These are phyloP conservation scores for Thuidium tamariscinum DNA, from an alignment of 225 moss, liverwort and hornwort genomes.

Conservation along the genomic window DNA sequence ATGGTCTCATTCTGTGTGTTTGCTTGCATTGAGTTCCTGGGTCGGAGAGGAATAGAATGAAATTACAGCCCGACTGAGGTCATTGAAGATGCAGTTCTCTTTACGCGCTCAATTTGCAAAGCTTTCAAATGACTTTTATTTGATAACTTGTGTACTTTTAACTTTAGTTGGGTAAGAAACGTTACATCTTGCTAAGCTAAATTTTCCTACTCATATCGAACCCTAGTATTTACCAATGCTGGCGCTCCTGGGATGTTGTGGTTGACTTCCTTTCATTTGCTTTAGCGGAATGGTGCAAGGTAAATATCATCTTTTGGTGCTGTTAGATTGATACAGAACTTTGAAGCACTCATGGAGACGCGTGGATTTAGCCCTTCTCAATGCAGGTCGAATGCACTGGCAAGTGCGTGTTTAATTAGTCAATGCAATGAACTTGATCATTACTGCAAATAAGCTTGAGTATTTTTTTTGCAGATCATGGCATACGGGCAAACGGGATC, in stretches of 20 bases:
- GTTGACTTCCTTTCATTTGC: neutral
- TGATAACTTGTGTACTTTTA: neutral
- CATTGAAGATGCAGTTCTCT: neutral
- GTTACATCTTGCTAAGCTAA: neutral
- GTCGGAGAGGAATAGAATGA: neutral
- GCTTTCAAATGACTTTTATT: neutral
- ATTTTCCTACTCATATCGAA: neutral
- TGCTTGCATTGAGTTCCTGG: neutral
- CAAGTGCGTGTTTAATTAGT: neutral
- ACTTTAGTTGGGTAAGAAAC: neutral
- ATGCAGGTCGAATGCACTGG: neutral
- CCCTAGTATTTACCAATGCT: neutral
- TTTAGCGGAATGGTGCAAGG: neutral
- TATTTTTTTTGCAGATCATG: constrained; percentile 36
- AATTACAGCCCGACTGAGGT: neutral
- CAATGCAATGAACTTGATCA: constrained; percentile 49
- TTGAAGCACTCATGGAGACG: neutral
- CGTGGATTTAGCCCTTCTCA: neutral
- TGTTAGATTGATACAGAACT: neutral
- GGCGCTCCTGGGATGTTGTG: neutral
- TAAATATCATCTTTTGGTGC: neutral
- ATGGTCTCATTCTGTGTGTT: neutral
- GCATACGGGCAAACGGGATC: constrained; percentile 71
- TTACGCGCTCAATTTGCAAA: neutral
- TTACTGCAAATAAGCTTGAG: neutral